Evolutionary conservation across 2,329 filamentous ascomycete genomes (phyloP).

Genomic region (Pseudocercospora macadamiae): DNA sequence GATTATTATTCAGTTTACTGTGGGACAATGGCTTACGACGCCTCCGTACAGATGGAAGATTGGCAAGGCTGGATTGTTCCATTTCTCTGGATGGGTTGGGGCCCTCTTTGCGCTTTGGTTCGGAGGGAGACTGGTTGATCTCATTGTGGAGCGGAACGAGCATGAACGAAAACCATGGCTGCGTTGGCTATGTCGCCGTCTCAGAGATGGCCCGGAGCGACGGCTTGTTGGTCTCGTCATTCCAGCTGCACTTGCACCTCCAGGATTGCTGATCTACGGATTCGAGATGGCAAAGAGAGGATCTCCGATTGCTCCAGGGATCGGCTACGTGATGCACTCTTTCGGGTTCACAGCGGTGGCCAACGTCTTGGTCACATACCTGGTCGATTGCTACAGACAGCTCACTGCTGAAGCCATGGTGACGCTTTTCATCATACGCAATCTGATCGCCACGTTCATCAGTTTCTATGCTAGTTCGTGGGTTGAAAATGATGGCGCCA

Average conservation of each 20-base stretch:
- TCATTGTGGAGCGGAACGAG: background rate
- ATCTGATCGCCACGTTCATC: constrained; percentile 33
- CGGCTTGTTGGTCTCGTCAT: constrained; percentile 33
- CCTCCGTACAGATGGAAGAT: constrained; percentile 29
- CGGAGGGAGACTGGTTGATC: constrained; percentile 38
- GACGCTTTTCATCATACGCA: constrained; percentile 36
- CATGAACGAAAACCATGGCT: constrained; percentile 21
- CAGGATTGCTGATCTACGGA: constrained; percentile 39
- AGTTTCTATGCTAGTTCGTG: constrained; percentile 34
- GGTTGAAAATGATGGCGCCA: constrained; percentile 26
- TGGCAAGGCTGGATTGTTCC: constrained; percentile 29
- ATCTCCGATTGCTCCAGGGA: constrained; percentile 29
- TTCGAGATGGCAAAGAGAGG: constrained; percentile 27
- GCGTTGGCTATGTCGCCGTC: background rate
- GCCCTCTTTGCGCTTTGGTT: constrained; percentile 26
- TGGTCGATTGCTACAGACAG: constrained; percentile 34
- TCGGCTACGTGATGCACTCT: constrained; percentile 37
- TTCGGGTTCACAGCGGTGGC: constrained; percentile 37
- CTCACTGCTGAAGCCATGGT: constrained; percentile 37
- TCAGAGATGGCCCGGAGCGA: constrained; percentile 30
- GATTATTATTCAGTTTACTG: constrained; percentile 33
- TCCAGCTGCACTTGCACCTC: constrained; percentile 33
- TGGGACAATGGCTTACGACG: constrained; percentile 24
- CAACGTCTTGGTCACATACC: constrained; percentile 36
- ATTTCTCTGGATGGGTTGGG: constrained; percentile 31